Percentiles rank a stretch among this genome's conserved stretches.
These are phyloP conservation scores for Gnetum montanum DNA, from an alignment of 75 land plant genomes.

Conservation along the genomic window DNA sequence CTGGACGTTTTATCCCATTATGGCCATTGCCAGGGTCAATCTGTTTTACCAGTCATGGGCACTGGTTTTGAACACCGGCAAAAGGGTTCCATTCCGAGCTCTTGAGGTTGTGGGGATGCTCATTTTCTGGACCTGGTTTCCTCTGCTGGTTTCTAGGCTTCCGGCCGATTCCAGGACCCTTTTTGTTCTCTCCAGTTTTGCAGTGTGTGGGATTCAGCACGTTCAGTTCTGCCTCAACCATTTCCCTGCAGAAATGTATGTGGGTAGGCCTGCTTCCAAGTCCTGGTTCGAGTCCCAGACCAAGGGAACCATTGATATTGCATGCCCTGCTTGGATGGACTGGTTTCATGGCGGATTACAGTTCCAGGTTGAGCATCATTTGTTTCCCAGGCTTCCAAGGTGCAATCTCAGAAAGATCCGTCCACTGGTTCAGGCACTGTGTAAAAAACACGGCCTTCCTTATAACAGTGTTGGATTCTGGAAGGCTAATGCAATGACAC, in stretches of 20 bases:
- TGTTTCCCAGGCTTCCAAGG: conserved; percentile 65
- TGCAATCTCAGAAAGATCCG: conserved; percentile 55
- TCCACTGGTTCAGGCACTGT: conserved; percentile 39
- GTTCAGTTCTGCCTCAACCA: conserved; percentile 73
- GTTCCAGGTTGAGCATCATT: conserved; percentile 79
- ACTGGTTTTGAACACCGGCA: conserved; percentile 30
- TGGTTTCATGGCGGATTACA: conserved; percentile 83
- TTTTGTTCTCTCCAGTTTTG: conserved; percentile 42
- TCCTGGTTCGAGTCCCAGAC: conserved; percentile 61
- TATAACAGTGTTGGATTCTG: conserved; percentile 58
- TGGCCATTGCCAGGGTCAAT: conserved; percentile 60
- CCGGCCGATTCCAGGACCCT: conserved; percentile 29
- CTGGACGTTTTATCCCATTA: conserved; percentile 66
- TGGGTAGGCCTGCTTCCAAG: conserved; percentile 38
- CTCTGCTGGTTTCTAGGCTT: conserved; percentile 40
- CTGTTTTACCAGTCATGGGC: conserved; percentile 47
- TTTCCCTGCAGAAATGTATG: conserved; percentile 46
- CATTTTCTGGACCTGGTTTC: conserved; percentile 69
- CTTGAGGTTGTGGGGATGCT: conserved; percentile 39
- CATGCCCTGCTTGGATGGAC: conserved; percentile 58
- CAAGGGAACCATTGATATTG: conserved; percentile 52
- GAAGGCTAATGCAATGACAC: conserved; percentile 54
- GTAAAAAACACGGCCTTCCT: conserved; percentile 65
- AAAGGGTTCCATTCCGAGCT: conserved; percentile 32
- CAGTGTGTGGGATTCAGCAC: conserved; percentile 56